Evolutionary conservation across 2,329 filamentous ascomycete species (phyloP).

Genomic region (Aspergillus sp.): DNA sequence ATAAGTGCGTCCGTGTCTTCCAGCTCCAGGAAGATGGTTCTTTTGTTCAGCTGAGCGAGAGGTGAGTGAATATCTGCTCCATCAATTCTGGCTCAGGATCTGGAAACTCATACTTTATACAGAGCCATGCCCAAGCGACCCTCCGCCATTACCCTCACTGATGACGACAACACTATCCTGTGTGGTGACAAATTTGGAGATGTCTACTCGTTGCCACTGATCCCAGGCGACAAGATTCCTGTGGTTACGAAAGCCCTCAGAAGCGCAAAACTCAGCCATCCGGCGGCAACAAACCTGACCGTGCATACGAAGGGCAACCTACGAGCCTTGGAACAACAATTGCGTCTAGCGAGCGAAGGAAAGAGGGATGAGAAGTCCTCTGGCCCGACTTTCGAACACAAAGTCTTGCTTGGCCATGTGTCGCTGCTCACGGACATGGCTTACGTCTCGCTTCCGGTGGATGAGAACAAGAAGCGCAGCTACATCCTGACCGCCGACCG

Average conservation of each 20-base stretch:
- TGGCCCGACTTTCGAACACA: constrained; percentile 67
- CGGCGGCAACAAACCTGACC: constrained; percentile 59
- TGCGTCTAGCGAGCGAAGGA: constrained; percentile 48
- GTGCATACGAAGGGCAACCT: constrained; percentile 65
- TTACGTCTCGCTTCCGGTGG: constrained; percentile 37
- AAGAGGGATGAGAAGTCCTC: constrained; percentile 43
- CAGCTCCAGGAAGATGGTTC: constrained; percentile 62
- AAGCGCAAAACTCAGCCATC: constrained; percentile 45
- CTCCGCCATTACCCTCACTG: constrained; percentile 70
- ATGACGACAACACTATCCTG: constrained; percentile 72
- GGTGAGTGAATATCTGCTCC: constrained; percentile 53
- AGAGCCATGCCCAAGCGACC: constrained; percentile 89
- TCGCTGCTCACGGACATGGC: constrained; percentile 74
- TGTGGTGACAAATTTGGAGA: constrained; percentile 96
- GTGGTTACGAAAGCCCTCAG: constrained; percentile 37
- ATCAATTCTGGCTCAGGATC: not conserved
- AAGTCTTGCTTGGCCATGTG: constrained; percentile 85
- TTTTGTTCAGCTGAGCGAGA: constrained; percentile 69
- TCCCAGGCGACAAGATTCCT: constrained; percentile 45
- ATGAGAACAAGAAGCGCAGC: constrained; percentile 46
- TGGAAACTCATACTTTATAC: constrained; percentile 14
- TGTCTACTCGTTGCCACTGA: constrained; percentile 82
- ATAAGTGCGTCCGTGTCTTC: constrained; percentile 88
- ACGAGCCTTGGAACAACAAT: constrained; percentile 59
- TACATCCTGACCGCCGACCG: constrained; percentile 70